These are phyloP conservation scores for Vaccinium vitisidaea DNA, from an alignment of 148 eudicot species.

Conservation along the genomic window DNA sequence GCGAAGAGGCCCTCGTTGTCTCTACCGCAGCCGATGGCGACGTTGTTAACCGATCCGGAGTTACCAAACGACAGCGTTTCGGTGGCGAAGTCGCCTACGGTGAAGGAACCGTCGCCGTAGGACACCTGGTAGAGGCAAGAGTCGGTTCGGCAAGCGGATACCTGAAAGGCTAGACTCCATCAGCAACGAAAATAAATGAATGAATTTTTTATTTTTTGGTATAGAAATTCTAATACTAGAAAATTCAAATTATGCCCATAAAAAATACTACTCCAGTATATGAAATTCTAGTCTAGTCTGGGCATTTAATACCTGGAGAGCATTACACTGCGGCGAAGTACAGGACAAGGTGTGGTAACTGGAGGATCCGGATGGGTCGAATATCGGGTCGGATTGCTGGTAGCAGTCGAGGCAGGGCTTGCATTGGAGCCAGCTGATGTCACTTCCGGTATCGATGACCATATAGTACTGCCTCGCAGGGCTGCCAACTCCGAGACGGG, in stretches of 20 bases:
- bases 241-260: too few species aligned
- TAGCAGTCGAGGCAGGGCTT: slow-evolving; percentile 72
- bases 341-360: slow-evolving; percentile 47
- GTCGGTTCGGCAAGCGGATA: slow-evolving; percentile 40
- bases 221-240: too few species aligned
- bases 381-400: slow-evolving; percentile 69
- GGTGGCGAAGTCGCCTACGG: slow-evolving; percentile 64
- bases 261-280: too few species aligned
- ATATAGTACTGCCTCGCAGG: slow-evolving; percentile 48
- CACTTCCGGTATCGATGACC: slow-evolving; percentile 81
- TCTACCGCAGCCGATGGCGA: slow-evolving; percentile 84
- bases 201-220: too few species aligned
- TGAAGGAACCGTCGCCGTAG: slow-evolving; percentile 88
- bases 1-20: slow-evolving; percentile 70
- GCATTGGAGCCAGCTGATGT: slow-evolving; percentile 85
- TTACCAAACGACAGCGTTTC: slow-evolving; percentile 71
- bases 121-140: slow-evolving; percentile 67
- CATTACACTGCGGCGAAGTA: slow-evolving; percentile 39
- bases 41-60: slow-evolving; percentile 36
- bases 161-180: neutral
- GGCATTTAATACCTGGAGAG: slow-evolving; percentile 26
- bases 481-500: slow-evolving; percentile 67
- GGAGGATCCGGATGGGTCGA: slow-evolving; percentile 46
- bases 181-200: too few species aligned
- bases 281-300: too few species aligned